A percentile compares a stretch with the other conserved stretches of the same genome.
Evolutionary conservation across 2,329 filamentous ascomycete genomes (phyloP).

Genomic region (Beauveria varroae): DNA sequence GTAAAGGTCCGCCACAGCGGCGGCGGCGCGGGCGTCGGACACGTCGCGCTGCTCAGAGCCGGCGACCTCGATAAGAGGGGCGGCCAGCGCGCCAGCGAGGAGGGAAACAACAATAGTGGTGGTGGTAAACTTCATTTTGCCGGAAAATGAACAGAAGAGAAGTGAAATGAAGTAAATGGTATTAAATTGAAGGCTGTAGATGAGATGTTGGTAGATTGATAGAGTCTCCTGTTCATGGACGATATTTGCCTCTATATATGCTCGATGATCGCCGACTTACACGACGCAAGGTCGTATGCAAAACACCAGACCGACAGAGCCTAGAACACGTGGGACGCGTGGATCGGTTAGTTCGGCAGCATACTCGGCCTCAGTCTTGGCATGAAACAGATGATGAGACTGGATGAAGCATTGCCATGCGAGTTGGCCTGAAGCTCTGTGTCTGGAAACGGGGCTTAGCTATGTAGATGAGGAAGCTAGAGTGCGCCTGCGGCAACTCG

Average conservation of each 20-base stretch:
- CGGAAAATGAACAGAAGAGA: background rate
- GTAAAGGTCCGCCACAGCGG: background rate
- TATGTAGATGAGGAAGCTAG: background rate
- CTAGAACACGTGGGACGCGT: background rate
- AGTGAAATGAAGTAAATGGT: too few relatives aligned
- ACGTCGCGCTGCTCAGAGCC: background rate
- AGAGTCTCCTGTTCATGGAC: too few relatives aligned
- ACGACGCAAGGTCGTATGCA: background rate
- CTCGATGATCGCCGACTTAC: background rate
- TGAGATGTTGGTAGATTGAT: background rate
- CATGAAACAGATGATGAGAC: background rate
- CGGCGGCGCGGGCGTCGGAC: background rate
- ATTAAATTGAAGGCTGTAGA: background rate
- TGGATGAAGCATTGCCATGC: background rate
- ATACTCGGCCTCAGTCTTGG: background rate
- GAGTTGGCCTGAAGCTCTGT: too few relatives aligned
- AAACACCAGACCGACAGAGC: background rate
- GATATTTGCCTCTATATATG: background rate
- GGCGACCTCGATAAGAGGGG: background rate
- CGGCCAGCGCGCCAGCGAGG: constrained; percentile 6
- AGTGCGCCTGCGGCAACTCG: background rate
- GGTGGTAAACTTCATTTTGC: constrained; percentile 10
- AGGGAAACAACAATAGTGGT: constrained; percentile 2
- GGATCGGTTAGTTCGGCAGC: background rate
- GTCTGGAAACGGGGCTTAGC: too few relatives aligned